phyloP scores from a whole-genome alignment of 2,329 filamentous ascomycete genomes.

The Stagonosporopsis vannaccii region DNA sequence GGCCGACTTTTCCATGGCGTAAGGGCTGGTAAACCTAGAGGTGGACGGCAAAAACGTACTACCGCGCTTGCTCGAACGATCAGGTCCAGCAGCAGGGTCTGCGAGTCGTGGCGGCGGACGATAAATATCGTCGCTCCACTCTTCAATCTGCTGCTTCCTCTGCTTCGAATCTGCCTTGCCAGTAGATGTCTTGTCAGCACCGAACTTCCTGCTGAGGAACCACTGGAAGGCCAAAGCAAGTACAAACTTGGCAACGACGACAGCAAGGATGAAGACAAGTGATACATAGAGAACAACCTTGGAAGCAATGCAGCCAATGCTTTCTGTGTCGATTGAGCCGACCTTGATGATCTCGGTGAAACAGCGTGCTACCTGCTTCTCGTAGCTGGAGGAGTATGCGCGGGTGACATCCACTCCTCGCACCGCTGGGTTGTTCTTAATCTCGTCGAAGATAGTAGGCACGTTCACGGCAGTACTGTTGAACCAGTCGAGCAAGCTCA shows the following conservation, averaged over 20 bases:
- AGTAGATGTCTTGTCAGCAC: constrained; percentile 83
- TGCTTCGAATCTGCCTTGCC: constrained; percentile 77
- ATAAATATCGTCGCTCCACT: constrained; percentile 98
- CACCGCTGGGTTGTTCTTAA: constrained; percentile 74
- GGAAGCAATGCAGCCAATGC: constrained; percentile 95
- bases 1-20: constrained; percentile 71
- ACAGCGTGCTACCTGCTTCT: constrained; percentile 86
- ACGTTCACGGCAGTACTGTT: constrained; percentile 79
- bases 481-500: constrained; percentile 90
- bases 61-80: constrained; percentile 78
- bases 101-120: constrained; percentile 83
- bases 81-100: constrained; percentile 71
- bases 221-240: constrained; percentile 93
- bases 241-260: constrained; percentile 86
- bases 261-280: constrained; percentile 86
- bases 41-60: constrained; percentile 90
- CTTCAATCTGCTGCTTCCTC: constrained; percentile 91
- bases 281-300: constrained; percentile 96
- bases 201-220: constrained; percentile 90
- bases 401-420: constrained; percentile 89
- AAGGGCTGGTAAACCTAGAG: constrained; percentile 91
- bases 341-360: constrained; percentile 95
- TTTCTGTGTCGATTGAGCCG: constrained; percentile 93
- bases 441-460: constrained; percentile 78
- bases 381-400: constrained; percentile 77